phyloP scores from a whole-genome alignment of 1,284 basidiomycete genomes.

The Cutaneotrichosporon mucoides region DNA sequence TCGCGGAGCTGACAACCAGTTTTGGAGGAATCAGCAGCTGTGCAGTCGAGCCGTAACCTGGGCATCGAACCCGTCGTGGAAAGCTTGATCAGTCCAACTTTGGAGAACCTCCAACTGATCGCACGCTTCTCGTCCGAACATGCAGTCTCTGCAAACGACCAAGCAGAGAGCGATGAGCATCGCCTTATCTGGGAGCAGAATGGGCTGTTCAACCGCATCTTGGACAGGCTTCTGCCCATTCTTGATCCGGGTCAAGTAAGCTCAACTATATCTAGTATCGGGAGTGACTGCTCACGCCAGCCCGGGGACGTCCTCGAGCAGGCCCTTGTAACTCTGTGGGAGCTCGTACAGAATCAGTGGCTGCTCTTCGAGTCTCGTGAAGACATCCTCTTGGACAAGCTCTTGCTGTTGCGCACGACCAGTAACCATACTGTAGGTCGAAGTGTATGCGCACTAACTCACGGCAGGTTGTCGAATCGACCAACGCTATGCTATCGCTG shows the following conservation, averaged over 20 bases:
- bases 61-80: constrained; percentile 24
- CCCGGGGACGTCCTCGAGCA: constrained; percentile 31
- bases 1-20: constrained; percentile 14
- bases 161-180: constrained; percentile 9
- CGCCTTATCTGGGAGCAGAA: constrained; percentile 25
- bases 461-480: constrained; percentile 38
- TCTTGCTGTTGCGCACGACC: constrained; percentile 34
- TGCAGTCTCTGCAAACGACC: constrained; percentile 12
- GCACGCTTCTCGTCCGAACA: constrained; percentile 29
- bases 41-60: constrained; percentile 7
- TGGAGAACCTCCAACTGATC: constrained; percentile 33
- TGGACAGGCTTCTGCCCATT: constrained; percentile 29
- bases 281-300: constrained; percentile 5
- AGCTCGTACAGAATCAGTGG: constrained; percentile 45
- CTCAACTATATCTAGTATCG: not conserved
- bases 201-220: constrained; percentile 28
- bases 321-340: constrained; percentile 39
- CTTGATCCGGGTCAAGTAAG: constrained; percentile 29
- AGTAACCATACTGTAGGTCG: constrained; percentile 28
- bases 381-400: constrained; percentile 28
- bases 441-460: not conserved
- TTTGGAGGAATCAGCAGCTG: constrained; percentile 27
- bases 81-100: constrained; percentile 16
- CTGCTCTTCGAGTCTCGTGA: constrained; percentile 36
- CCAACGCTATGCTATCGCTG: constrained; percentile 39